Percentiles rank a stretch among this genome's conserved stretches.
These are phyloP conservation scores for Boletus rex-veris DNA, from an alignment of 768 basidiomycete species.

Conservation along the genomic window DNA sequence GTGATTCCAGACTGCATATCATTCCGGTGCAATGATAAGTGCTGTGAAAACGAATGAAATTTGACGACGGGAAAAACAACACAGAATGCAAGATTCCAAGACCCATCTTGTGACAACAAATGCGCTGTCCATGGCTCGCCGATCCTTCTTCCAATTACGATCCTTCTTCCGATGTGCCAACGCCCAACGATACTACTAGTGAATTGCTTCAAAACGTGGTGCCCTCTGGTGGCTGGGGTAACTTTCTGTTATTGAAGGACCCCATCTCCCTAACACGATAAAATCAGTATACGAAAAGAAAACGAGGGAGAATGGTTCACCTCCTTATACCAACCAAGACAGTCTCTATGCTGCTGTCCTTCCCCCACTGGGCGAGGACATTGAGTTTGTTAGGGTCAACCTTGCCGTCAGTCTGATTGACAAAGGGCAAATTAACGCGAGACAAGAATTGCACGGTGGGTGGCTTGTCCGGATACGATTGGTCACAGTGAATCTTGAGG, in stretches of 20 bases:
- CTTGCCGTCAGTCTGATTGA: constrained; percentile 67
- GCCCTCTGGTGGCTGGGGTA: constrained; percentile 93
- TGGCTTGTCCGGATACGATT: constrained; percentile 69
- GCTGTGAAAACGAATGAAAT: constrained; percentile 9
- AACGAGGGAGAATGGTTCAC: constrained; percentile 37
- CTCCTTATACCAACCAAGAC: constrained; percentile 90
- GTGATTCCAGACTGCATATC: neutral
- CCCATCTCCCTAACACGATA: constrained; percentile 80
- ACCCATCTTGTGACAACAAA: constrained; percentile 14
- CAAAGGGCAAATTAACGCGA: constrained; percentile 91
- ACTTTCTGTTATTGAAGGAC: constrained; percentile 83
- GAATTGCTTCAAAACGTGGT: constrained; percentile 49
- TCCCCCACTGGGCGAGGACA: constrained; percentile 72
- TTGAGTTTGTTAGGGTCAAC: constrained; percentile 72
- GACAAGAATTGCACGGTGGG: constrained; percentile 85
- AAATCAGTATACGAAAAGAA: constrained; percentile 7
- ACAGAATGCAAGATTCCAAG: constrained; percentile 18
- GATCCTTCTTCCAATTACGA: constrained; percentile 12
- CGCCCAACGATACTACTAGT: neutral
- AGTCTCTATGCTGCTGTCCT: constrained; percentile 78
- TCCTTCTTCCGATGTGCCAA: constrained; percentile 7
- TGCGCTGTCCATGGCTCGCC: constrained; percentile 7
- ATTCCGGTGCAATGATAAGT: neutral
- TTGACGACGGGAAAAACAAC: constrained; percentile 14
- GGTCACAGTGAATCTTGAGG: constrained; percentile 83